Evolutionary conservation across 768 basidiomycete species (phyloP).

Genomic region (Polyporus arcularius): DNA sequence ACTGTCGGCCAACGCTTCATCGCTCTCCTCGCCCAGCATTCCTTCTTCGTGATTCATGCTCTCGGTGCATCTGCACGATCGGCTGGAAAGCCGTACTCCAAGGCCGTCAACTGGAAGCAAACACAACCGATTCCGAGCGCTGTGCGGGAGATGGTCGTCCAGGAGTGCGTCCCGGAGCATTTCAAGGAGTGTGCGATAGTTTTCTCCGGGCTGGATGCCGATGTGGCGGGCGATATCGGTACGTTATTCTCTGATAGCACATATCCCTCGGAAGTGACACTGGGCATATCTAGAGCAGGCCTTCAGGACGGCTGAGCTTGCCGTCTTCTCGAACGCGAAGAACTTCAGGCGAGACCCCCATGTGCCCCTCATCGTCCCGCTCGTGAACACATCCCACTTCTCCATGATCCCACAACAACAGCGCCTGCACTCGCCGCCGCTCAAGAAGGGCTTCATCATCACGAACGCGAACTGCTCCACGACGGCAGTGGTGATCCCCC

Average conservation of each 20-base stretch:
- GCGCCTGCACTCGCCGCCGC: slow-evolving; percentile 60
- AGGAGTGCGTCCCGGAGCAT: slow-evolving; percentile 73
- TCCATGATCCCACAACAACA: slow-evolving; percentile 85
- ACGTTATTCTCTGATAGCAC: slow-evolving; percentile 26
- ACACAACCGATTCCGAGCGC: slow-evolving; percentile 65
- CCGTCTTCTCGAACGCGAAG: slow-evolving; percentile 97
- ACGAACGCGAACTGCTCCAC: slow-evolving; percentile 99
- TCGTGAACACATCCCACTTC: slow-evolving; percentile 89
- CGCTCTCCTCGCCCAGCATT: slow-evolving; percentile 81
- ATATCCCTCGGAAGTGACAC: slow-evolving; percentile 5
- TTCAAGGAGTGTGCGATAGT: slow-evolving; percentile 84
- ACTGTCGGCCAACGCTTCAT: slow-evolving; percentile 98
- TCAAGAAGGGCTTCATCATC: slow-evolving; percentile 89
- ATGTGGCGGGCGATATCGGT: slow-evolving; percentile 96
- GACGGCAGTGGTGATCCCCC: slow-evolving; percentile 89
- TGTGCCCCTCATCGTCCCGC: slow-evolving; percentile 94
- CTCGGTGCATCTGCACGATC: slow-evolving; percentile 90
- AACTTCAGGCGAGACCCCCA: slow-evolving; percentile 90
- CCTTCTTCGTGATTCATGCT: slow-evolving; percentile 85
- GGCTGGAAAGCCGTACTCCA: slow-evolving; percentile 77
- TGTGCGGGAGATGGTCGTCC: slow-evolving; percentile 66
- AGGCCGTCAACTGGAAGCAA: slow-evolving; percentile 89
- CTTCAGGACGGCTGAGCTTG: slow-evolving; percentile 84
- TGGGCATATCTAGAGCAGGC: slow-evolving; percentile 63
- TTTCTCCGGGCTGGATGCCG: slow-evolving; percentile 95